These are phyloP conservation scores for Coelastrella sp. DNA, from an alignment of 139 green algal genomes.

Conservation along the genomic window DNA sequence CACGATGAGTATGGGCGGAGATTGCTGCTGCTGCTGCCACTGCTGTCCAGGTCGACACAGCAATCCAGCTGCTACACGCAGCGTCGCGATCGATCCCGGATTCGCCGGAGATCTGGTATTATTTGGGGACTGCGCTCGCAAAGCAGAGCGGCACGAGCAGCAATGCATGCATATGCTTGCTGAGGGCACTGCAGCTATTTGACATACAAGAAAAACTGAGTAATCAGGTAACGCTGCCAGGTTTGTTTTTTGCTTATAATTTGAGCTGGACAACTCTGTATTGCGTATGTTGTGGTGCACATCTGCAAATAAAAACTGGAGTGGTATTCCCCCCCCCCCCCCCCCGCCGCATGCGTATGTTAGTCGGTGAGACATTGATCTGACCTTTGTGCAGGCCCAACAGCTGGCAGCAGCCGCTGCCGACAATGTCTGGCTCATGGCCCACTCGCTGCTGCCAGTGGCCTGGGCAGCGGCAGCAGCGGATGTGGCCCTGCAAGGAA, in stretches of 20 bases:
- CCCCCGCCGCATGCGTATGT: too few relatives aligned
- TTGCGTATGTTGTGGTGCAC: too few relatives aligned
- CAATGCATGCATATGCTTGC: not conserved
- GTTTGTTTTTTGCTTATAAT: too few relatives aligned
- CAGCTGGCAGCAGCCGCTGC: slow-evolving; percentile 8
- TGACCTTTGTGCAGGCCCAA: too few relatives aligned
- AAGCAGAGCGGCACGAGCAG: not conserved
- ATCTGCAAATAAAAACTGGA: too few relatives aligned
- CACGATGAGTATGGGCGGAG: not conserved
- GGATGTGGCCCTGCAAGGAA: not conserved
- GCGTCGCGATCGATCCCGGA: not conserved
- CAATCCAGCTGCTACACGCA: not conserved
- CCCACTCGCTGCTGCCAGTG: not conserved
- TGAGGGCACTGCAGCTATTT: slow-evolving; percentile 29
- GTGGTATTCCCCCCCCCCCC: too few relatives aligned
- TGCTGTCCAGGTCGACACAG: not conserved
- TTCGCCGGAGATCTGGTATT: slow-evolving; percentile 6
- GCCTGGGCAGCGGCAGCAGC: slow-evolving; percentile 21
- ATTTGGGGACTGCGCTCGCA: slow-evolving; percentile 2
- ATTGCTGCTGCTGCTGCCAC: not conserved
- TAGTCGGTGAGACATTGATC: too few relatives aligned
- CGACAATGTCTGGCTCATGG: slow-evolving; percentile 37
- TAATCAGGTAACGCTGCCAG: too few relatives aligned
- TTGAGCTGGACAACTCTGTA: too few relatives aligned
- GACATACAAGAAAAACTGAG: not conserved